Conservation (phyloP, 1,284 basidiomycete species). For the Sanghuangporus weigelae region DNA sequence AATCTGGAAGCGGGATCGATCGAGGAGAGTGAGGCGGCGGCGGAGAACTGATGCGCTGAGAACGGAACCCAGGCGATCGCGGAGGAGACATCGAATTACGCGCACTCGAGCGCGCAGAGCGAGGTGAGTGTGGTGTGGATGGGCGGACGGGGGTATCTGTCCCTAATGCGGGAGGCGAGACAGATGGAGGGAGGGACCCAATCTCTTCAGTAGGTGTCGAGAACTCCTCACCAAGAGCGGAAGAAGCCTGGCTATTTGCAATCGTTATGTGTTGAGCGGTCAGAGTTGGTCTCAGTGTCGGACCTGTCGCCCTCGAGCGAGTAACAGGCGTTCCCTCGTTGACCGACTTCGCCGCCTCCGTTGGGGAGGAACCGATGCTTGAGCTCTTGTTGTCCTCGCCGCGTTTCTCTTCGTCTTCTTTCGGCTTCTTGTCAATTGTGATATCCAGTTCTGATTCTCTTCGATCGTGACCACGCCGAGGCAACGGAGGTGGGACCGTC, state of each 20-base stretch:
- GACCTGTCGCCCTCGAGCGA: not conserved
- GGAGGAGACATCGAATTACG: conserved; percentile 6
- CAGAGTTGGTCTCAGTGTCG: not conserved
- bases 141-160: not conserved
- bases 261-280: not conserved
- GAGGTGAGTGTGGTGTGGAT: not conserved
- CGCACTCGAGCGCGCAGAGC: conserved; percentile 3
- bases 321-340: conserved; percentile 9
- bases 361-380: not conserved
- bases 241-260: conserved; percentile 9
- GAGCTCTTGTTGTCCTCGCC: not conserved
- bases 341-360: not conserved
- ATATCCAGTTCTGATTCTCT: not conserved
- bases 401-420: not conserved
- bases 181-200: not conserved
- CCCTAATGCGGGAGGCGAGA: not conserved
- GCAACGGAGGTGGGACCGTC: conserved; percentile 27
- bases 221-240: conserved; percentile 24
- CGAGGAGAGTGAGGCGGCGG: conserved; percentile 21
- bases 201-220: conserved; percentile 31
- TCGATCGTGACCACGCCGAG: conserved; percentile 33
- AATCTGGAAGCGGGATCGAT: conserved; percentile 41
- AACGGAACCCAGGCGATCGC: not conserved
- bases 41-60: conserved; percentile 14
- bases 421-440: not conserved